Conservation (phyloP, 2,329 filamentous ascomycete genomes). For the Gremmenia infestans region DNA sequence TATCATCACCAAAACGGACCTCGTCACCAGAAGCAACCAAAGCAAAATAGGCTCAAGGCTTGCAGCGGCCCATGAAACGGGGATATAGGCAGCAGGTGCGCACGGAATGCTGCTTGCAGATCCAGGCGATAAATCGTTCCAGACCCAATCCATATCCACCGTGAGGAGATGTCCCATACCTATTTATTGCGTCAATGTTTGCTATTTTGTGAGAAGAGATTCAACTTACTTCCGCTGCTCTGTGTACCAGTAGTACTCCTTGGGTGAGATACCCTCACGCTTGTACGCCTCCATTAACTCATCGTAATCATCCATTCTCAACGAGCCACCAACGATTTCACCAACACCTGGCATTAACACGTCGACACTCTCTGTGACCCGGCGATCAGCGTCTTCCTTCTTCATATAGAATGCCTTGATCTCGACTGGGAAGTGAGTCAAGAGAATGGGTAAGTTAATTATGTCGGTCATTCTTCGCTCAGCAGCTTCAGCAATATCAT, state of each 20-base stretch:
- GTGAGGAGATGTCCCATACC: constrained; percentile 87
- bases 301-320: constrained; percentile 91
- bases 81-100: constrained; percentile 70
- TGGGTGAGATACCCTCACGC: constrained; percentile 77
- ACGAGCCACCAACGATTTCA: constrained; percentile 92
- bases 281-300: constrained; percentile 86
- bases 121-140: constrained; percentile 67
- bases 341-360: constrained; percentile 85
- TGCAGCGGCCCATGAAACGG: constrained; percentile 76
- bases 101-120: constrained; percentile 60
- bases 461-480: constrained; percentile 96
- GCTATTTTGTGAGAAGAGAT: constrained; percentile 2
- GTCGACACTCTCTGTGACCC: constrained; percentile 92
- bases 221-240: constrained; percentile 77
- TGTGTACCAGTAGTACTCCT: constrained; percentile 96
- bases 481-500: constrained; percentile 96
- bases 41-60: constrained; percentile 47
- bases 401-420: constrained; percentile 99
- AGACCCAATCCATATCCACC: constrained; percentile 79
- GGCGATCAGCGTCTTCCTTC: constrained; percentile 69
- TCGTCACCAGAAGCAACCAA: constrained; percentile 2
- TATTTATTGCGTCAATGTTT: constrained; percentile 30
- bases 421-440: constrained; percentile 94
- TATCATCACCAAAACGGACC: neutral
- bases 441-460: constrained; percentile 91